Evolutionary conservation across 2,329 filamentous ascomycete species (phyloP).

Genomic region (Penicillium oxalicum): DNA sequence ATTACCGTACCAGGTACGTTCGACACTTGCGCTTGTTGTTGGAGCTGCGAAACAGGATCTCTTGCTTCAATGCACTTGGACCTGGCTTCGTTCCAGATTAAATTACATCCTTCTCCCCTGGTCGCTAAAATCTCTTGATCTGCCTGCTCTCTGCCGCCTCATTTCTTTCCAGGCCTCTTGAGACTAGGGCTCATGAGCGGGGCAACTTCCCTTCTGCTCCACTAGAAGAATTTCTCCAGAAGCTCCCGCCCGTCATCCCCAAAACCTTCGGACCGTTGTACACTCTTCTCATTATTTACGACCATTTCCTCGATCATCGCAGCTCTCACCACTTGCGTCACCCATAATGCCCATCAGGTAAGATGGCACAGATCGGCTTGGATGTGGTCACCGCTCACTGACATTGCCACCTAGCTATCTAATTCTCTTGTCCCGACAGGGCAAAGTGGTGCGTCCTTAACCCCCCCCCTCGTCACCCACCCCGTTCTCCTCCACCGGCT

Average conservation of each 20-base stretch:
- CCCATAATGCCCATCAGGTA: conserved; percentile 31
- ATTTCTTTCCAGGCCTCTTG: no score
- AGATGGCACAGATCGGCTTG: conserved; percentile 9
- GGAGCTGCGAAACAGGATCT: no score
- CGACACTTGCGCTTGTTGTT: no score
- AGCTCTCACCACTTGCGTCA: conserved; percentile 8
- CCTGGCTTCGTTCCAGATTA: no score
- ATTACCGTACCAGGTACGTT: no score
- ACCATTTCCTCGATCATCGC: conserved; percentile 11
- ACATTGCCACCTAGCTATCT: conserved; percentile 64
- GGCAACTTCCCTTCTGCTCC: conserved; percentile 21
- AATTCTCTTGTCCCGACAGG: conserved; percentile 94
- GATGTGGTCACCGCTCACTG: conserved; percentile 7
- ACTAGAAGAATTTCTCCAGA: conserved; percentile 23
- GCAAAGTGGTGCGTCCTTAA: conserved; percentile 73
- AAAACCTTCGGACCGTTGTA: conserved; percentile 4
- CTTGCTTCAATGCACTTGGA: no score
- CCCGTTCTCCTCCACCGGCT: conserved; percentile 22
- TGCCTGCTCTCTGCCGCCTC: no score
- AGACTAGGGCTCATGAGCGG: conserved; percentile 18
- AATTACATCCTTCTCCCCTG: no score
- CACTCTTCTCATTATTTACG: conserved; percentile 11
- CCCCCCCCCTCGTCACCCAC: conserved; percentile 43
- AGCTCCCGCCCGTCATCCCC: conserved; percentile 16
- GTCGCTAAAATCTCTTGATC: no score